Percentiles rank a stretch among this genome's conserved stretches.
Conservation (phyloP, 108 stramenopile species). For the Pseudonitzschia delicatissima region DNA sequence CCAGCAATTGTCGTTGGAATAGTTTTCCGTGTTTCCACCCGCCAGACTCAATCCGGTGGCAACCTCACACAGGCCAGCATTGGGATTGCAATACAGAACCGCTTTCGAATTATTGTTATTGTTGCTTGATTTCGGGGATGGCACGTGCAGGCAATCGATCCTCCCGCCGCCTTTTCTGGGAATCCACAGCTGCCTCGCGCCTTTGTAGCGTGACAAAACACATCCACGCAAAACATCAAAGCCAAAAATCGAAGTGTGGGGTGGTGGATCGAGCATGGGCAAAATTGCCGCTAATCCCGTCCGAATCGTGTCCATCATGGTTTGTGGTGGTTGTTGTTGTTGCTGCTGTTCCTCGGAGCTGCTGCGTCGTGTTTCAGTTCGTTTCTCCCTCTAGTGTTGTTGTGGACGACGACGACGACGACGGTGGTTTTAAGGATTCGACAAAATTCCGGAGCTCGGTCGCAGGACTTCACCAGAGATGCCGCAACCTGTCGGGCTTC, state of each 20-base stretch:
- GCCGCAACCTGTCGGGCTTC: constrained; percentile 30
- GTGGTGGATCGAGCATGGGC: constrained; percentile 80
- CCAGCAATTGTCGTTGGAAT: constrained; percentile 57
- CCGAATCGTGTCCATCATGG: constrained; percentile 34
- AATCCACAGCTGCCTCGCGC: constrained; percentile 84
- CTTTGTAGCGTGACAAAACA: constrained; percentile 64
- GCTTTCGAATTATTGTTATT: constrained; percentile 43
- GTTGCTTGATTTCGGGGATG: constrained; percentile 31
- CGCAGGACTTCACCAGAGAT: constrained; percentile 29
- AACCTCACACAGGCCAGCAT: constrained; percentile 83
- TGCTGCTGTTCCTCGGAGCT: constrained; percentile 47
- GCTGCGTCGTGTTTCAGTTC: constrained; percentile 47
- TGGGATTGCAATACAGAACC: constrained; percentile 88
- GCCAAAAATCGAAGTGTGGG: constrained; percentile 76
- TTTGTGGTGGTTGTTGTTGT: too few relatives aligned
- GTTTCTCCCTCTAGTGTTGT: constrained; percentile 25
- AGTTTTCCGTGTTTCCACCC: constrained; percentile 59
- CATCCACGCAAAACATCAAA: constrained; percentile 79
- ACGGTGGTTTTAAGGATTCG: constrained; percentile 44
- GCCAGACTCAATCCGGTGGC: constrained; percentile 81
- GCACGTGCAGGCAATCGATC: constrained; percentile 78
- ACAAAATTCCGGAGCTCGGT: constrained; percentile 55
- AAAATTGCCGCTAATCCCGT: constrained; percentile 36
- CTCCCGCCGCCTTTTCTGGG: constrained; percentile 43
- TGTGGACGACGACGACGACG: constrained; percentile 3